Base-by-base conservation (phyloP, 495 filamentous ascomycete species). In the Astrothelium macrocarpum region DNA sequence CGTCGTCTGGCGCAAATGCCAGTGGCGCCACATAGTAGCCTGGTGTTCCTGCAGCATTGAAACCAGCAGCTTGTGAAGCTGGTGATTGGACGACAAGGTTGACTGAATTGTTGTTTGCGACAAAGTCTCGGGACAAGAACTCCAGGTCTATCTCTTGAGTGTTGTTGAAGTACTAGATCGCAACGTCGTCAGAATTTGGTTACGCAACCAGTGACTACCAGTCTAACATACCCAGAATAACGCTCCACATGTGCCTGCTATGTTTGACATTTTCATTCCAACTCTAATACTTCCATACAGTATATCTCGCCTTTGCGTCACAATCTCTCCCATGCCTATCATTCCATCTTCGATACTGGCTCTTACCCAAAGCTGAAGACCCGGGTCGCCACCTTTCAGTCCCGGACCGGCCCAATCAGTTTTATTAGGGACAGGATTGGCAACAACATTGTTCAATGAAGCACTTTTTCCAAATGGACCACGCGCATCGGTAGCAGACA, bases 101-200 rank as follows among this genome's bases (percentile, higher is more conserved):
- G 32, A 92, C 75, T 0, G 84, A 85, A 64, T 82, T 76, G 65
- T 60, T 58, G 18, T 58, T 59, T n/a, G 26, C 11, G 14, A 20
- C 16, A 61, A 85, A 85, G 60, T 89, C 78, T 5, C 76, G 71
- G 28, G 85, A 85, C 18, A 91, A 79, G 70, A 88, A 85, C 65
- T 91, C 88, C 72, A 91, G 83, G 71, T 91, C 88, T 65, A 90
- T 89, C 67, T 91, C 88, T 71, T 89, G 86, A 2, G 85, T 86
- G 71, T 91, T 83, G 71, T 90, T 88, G 71, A 80, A 80, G 74
- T 88, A 91, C 85, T 87, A 61, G 14, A 56, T 11, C 7, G 29
- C 29, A 16, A 29, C 11, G 10, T 29, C 7, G 9, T 49, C 43
- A 49, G 43, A 49, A 5, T 3, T 49, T 49, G 43, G 3, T 20